These are phyloP conservation scores for Letharia lupina DNA, from an alignment of 495 filamentous ascomycete species.

Conservation along the genomic window DNA sequence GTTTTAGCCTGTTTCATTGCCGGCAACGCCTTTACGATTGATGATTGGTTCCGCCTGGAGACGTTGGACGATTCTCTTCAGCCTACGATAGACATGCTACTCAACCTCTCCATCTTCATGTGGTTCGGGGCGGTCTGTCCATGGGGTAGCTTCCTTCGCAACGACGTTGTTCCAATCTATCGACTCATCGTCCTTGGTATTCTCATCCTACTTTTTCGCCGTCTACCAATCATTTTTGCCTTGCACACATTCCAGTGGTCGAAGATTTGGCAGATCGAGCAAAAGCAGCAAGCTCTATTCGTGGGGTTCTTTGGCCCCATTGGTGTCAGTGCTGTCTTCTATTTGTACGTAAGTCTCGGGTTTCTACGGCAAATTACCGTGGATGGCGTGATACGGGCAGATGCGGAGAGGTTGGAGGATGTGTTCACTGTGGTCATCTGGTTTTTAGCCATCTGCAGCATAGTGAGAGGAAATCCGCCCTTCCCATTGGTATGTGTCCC, in stretches of 20 bases:
- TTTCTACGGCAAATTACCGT: conserved; percentile 50
- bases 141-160: conserved; percentile 62
- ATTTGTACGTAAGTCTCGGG: conserved; percentile 69
- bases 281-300: conserved; percentile 63
- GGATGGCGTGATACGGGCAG: conserved; percentile 52
- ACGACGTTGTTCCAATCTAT: conserved; percentile 64
- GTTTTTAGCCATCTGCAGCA: conserved; percentile 80
- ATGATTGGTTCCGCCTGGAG: conserved; percentile 86
- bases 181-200: conserved; percentile 71
- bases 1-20: conserved; percentile 91
- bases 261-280: conserved; percentile 72
- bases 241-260: conserved; percentile 45
- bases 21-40: conserved; percentile 84
- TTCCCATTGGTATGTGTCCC: neutral
- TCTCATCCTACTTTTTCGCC: conserved; percentile 70
- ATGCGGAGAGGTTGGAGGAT: conserved; percentile 57
- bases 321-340: conserved; percentile 88
- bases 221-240: conserved; percentile 66
- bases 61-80: conserved; percentile 85
- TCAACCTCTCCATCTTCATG: conserved; percentile 80
- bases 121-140: conserved; percentile 89
- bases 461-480: conserved; percentile 47
- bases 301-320: conserved; percentile 93
- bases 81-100: conserved; percentile 81
- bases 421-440: conserved; percentile 66